A percentile compares a stretch with the other conserved stretches of the same genome.
Evolutionary conservation across 257 asterid species (phyloP).

Genomic region (Verbascum thapsus): DNA sequence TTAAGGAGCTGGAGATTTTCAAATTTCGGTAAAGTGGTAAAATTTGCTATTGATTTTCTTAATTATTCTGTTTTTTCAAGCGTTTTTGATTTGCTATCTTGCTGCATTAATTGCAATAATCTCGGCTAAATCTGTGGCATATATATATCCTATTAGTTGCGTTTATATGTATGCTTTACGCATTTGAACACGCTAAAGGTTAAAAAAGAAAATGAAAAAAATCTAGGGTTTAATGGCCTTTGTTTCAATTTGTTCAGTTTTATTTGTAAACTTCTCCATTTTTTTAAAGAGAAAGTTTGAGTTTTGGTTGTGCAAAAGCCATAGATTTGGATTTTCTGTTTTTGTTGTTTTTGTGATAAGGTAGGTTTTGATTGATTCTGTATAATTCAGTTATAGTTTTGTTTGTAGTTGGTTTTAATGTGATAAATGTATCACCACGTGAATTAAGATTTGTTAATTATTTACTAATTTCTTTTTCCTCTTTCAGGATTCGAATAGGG

Average conservation of each 20-base stretch:
- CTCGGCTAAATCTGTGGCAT: slow-evolving; percentile 18
- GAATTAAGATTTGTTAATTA: not conserved
- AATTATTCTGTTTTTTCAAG: not conserved
- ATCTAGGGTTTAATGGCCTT: slow-evolving; percentile 22
- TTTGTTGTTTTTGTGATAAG: too few species aligned
- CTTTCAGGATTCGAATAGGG: slow-evolving; percentile 25
- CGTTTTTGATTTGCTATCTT: slow-evolving; percentile 17
- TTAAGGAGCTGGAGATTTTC: slow-evolving; percentile 22
- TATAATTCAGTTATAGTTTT: slow-evolving; percentile 17
- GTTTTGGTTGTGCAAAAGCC: slow-evolving; percentile 1
- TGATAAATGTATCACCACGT: not conserved
- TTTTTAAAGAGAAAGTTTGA: slow-evolving; percentile 3
- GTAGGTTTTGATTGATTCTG: slow-evolving; percentile 24
- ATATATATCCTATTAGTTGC: slow-evolving; percentile 25
- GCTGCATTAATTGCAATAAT: slow-evolving; percentile 27
- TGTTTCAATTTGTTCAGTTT: not conserved
- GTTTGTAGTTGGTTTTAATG: slow-evolving; percentile 6
- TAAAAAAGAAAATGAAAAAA: not conserved
- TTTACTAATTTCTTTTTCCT: too few species aligned
- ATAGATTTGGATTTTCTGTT: slow-evolving; percentile 19
- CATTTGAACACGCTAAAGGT: slow-evolving; percentile 20
- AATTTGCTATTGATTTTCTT: not conserved
- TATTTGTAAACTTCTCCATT: not conserved
- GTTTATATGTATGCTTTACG: slow-evolving; percentile 5
- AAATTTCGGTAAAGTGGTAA: slow-evolving; percentile 30